A percentile compares a stretch with the other conserved stretches of the same genome.
These are phyloP conservation scores for Mediolabrus comicus DNA, from an alignment of 108 stramenopile species.

Conservation along the genomic window DNA sequence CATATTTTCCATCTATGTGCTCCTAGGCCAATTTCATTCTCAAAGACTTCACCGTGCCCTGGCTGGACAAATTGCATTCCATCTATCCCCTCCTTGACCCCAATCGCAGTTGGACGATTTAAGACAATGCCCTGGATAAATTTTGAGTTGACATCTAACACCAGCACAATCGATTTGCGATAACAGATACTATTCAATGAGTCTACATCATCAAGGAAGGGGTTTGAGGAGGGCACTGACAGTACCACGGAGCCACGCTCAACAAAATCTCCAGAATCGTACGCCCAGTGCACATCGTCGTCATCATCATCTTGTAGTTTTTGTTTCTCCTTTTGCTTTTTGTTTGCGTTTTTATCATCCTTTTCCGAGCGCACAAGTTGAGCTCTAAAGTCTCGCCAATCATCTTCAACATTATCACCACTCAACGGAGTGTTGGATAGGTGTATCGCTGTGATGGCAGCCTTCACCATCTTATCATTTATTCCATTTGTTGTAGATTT, in stretches of 20 bases:
- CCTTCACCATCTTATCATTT: neutral
- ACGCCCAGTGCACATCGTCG: constrained; percentile 50
- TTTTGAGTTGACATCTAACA: constrained; percentile 54
- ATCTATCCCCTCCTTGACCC: constrained; percentile 27
- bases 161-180: constrained; percentile 69
- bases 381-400: constrained; percentile 72
- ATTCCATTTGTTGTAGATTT: too few species aligned
- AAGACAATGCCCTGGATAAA: constrained; percentile 77
- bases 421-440: neutral
- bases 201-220: constrained; percentile 33
- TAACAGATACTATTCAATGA: constrained; percentile 60
- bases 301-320: constrained; percentile 1
- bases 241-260: constrained; percentile 61
- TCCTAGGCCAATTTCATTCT: constrained; percentile 17
- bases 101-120: constrained; percentile 68
- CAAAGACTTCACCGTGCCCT: constrained; percentile 15
- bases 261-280: constrained; percentile 53
- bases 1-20: constrained; percentile 55
- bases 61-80: constrained; percentile 35
- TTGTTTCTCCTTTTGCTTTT: neutral
- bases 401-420: constrained; percentile 23
- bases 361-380: constrained; percentile 49
- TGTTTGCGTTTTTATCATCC: neutral
- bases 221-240: constrained; percentile 40
- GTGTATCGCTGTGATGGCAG: neutral